Conservation (phyloP, 306 rosid species). For the Geum urbanum region DNA sequence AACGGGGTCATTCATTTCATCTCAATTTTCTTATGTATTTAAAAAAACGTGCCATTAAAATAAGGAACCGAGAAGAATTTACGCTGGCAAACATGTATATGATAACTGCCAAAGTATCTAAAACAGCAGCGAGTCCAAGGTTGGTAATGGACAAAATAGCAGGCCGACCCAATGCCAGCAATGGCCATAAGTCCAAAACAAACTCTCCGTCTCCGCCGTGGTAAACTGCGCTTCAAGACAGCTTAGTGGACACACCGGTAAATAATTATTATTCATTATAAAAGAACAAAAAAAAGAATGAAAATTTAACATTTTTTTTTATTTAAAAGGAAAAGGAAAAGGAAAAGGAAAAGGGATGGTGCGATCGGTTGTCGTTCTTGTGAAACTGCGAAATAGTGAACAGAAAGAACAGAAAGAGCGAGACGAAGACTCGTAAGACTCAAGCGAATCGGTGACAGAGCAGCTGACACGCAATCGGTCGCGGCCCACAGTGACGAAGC, state of each 20-base stretch:
- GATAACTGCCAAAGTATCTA: too few relatives aligned
- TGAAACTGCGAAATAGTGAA: not conserved
- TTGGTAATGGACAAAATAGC: not conserved
- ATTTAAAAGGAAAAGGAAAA: not conserved
- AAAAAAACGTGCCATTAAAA: too few relatives aligned
- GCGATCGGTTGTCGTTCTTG: not conserved
- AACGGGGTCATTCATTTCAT: too few relatives aligned
- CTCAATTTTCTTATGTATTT: too few relatives aligned
- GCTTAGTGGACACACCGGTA: not conserved
- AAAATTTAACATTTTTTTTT: not conserved
- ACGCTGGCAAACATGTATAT: too few relatives aligned
- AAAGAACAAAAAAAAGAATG: not conserved
- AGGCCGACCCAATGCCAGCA: not conserved
- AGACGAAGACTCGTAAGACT: slow-evolving; percentile 5
- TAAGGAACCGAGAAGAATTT: too few relatives aligned
- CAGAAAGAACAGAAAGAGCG: not conserved
- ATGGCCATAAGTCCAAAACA: not conserved
- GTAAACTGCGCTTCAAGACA: not conserved
- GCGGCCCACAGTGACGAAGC: slow-evolving; percentile 1
- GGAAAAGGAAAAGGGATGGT: not conserved
- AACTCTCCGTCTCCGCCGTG: not conserved
- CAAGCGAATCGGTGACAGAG: slow-evolving; percentile 14
- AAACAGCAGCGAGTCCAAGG: not conserved
- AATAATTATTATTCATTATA: not conserved
- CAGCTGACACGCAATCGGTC: slow-evolving; percentile 19